Conservation (phyloP, 164 flowering plant genomes). For the Amborella trichopoda region DNA sequence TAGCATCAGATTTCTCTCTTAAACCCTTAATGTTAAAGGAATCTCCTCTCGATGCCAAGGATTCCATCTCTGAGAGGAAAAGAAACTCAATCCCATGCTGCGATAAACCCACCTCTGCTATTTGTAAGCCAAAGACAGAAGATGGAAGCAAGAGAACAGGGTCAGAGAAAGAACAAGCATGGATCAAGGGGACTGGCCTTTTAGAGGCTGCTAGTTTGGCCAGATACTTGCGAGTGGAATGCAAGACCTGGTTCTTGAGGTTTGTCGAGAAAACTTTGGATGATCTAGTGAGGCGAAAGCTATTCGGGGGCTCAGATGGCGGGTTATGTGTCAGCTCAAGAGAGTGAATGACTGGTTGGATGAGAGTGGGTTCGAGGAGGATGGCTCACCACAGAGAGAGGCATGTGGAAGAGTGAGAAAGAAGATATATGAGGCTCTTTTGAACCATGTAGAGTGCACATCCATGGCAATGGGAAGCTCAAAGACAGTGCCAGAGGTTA, state of each 20-base stretch:
- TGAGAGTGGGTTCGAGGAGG: conserved; percentile 11
- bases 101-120: conserved; percentile 15
- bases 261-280: conserved; percentile 38
- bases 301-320: conserved; percentile 21
- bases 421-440: conserved; percentile 35
- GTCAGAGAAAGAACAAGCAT: conserved; percentile 12
- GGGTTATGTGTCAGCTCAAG: conserved; percentile 38
- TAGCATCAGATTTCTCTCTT: conserved; percentile 48
- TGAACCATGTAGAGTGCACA: conserved; percentile 46
- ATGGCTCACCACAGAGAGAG: conserved; percentile 7
- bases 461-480: conserved; percentile 25
- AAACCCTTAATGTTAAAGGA: conserved; percentile 7
- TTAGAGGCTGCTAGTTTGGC: conserved; percentile 19
- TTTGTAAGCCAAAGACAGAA: conserved; percentile 13
- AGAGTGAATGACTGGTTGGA: conserved; percentile 47
- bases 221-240: conserved; percentile 25
- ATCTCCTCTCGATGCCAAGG: background rate
- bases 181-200: conserved; percentile 28
- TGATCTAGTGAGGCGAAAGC: conserved; percentile 16
- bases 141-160: conserved; percentile 6
- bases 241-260: conserved; percentile 31
- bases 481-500: no score
- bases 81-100: background rate
- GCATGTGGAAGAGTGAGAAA: conserved; percentile 31
- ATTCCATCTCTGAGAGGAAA: conserved; percentile 3